Evolutionary conservation across 106 monocot species (phyloP), one percentile per base, ranked within the genome.

Genomic region (Allium cepa): DNA sequence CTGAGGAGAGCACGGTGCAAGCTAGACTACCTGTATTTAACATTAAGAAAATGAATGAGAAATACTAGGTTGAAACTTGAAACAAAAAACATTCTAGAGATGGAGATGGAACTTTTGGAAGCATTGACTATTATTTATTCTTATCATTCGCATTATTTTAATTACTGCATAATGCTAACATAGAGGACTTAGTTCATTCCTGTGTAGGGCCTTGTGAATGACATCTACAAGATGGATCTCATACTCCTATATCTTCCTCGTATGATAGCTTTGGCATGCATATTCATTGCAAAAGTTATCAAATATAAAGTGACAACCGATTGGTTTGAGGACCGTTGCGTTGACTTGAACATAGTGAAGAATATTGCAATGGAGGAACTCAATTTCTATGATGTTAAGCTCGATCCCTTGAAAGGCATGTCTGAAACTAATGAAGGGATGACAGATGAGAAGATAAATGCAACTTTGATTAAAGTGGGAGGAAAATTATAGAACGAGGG

Each of bases 31-130:
- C 93, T 70, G 99, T 83, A 28, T 99, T 99, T 71, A 93, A 93
- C 69, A 85, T 90, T 46, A 93, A 83, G 56, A 99, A 99, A 80
- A 81, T 79, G 68, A 87, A 93, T 92, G 77, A 80, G 45, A 51
- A 48, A 26, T 28, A 63, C 12, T 53, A 63, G 22, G 87, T 87
- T 53, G 79, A 75, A 75, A 2, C 93, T 78, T 78, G 99, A 99
- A 85, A 83, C 90, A 69, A 99, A 99, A 78, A 90, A 93, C 47
- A 99, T 99, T 58, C 93, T 99, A 74, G 99, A 99, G 76, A 99
- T 93, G 92, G 99, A 99, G 81, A 99, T 99, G 99, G 93, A 90
- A 66, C 87, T 99, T 74, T 81, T 99, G 60, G 99, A 99, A 76
- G 99, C 99, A 85, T 99, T 79, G 99, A 99, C 67, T 93, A 93